Evolutionary conservation across 2,329 filamentous ascomycete genomes (phyloP), one percentile per base, ranked within the genome.

Genomic region (Lachnellula hyalina): DNA sequence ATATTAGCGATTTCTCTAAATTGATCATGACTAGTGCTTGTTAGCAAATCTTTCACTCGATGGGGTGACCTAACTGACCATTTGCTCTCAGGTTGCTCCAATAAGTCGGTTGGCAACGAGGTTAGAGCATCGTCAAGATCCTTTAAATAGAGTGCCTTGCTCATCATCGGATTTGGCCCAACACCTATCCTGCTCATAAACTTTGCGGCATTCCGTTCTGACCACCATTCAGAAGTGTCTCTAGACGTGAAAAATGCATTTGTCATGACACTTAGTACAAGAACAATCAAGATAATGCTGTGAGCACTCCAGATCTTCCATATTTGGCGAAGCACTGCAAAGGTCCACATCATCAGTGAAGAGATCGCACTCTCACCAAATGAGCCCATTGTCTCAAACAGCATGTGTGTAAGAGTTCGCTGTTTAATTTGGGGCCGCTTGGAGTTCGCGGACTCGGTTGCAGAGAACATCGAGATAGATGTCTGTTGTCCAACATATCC

Each of bases 151-250:
- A 99, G 83, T 8, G 89, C 84, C 70, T 87, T 90, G 72, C 87
- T 89, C 89, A 96, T 93, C 59, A 87, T 81, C 19, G 79, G 72
- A 62, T 95, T 87, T 7, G 92, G 90, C 3, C 82, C 80, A 7
- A 97, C 84, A 9, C 93, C 93, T 14, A 97, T 74, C 12, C 85
- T 79, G 35, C 77, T 76, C 90, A 99, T 94, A 70, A 93, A 96
- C 41, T 79, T 85, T 15, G 80, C 81, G 1, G 92, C 90, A 56
- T 83, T 86, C 54, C 90, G 83, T 73, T 97, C 93, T 46, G 82
- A 79, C 87, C 89, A 96, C 91, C 91, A 97, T 2, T 81, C 77
- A 64, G 85, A 83, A 6, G 82, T 82, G 67, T 90, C 85, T 59
- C 85, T 83, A 12, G 87, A 89, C 0, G 88, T 85, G 66, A 92